Evolutionary conservation across 169 alveolate genomes (phyloP), one percentile per base, ranked within the genome.

Genomic region (Miamiensis avidus): DNA sequence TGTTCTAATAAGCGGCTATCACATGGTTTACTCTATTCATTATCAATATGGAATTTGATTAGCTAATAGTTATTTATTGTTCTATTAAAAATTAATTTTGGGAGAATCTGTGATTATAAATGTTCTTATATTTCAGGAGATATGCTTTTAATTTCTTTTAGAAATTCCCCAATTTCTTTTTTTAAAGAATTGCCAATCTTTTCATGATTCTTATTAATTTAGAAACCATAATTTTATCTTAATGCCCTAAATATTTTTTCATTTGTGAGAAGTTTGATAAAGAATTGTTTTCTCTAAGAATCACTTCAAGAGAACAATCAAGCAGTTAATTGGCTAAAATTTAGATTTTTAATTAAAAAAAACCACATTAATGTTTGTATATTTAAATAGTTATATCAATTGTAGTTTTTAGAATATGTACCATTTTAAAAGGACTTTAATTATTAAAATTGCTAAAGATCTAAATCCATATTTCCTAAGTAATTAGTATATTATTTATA

Each of bases 51-150:
- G 25, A 81, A 86, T 65, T 86, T 86, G 29, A 86, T 86, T 0
- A 86, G 65, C n/a, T 83, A 74, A 31, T 86, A 86, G 69, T 86
- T 86, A 34, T 86, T 86, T 30, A 86, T 31, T 65, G 74, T 74
- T 65, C 87, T 79, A 20, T 76, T 74, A 82, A 79, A 81, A 31
- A 75, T 75, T 15, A 86, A 81, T 25, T 74, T 81, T 29, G 90
- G 83, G 64, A 86, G 76, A 6, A 86, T 69, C 25, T 74, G 34
- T 29, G 79, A 72, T 25, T 65, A 81, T 30, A 86, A 65, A 72
- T 74, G 75, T 1, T 74, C 11, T 65, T 69, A 64, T 27, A 86
- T 74, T 25, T 74, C 65, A n/a, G 65, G 32, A 32, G 74, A 78
- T 0, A 81, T 86, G 74, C 75, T 81, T 1, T 65, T 65, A 65